Conservation (phyloP, 352 stramenopile species). For the Vaucheria bursata region DNA sequence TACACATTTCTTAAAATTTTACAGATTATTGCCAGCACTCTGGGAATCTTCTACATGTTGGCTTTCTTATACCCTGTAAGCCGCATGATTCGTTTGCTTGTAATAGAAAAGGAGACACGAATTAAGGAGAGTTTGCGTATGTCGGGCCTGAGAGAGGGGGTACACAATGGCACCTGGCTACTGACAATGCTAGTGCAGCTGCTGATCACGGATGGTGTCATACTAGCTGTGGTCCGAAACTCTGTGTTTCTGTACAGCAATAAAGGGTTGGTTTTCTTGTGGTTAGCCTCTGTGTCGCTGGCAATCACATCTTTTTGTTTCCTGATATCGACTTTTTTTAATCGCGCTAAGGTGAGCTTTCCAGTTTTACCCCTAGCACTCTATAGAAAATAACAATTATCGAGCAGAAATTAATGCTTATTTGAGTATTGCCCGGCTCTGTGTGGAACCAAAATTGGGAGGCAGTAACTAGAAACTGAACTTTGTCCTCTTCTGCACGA, state of each 20-base stretch:
- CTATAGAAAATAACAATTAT: too few species aligned
- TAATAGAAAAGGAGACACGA: conserved; percentile 78
- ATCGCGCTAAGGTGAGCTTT: conserved; percentile 51
- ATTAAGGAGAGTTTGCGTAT: conserved; percentile 84
- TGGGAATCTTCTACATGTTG: conserved; percentile 73
- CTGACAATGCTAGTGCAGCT: conserved; percentile 53
- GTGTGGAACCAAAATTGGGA: too few species aligned
- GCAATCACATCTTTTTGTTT: conserved; percentile 74
- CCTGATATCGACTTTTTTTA: conserved; percentile 78
- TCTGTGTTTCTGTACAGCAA: conserved; percentile 53
- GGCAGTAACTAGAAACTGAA: too few species aligned
- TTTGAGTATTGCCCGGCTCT: too few species aligned
- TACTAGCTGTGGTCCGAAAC: conserved; percentile 54
- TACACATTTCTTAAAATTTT: conserved; percentile 48
- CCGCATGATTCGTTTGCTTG: conserved; percentile 68
- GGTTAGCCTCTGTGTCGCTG: conserved; percentile 54
- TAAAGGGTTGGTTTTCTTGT: conserved; percentile 50
- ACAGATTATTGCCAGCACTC: conserved; percentile 50
- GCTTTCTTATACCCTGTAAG: conserved; percentile 79
- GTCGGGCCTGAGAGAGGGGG: conserved; percentile 65
- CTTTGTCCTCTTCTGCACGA: too few species aligned
- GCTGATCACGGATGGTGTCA: conserved; percentile 61
- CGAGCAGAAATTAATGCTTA: too few species aligned
- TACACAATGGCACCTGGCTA: conserved; percentile 55
- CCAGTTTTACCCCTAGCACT: too few species aligned